Conservation (phyloP, 495 filamentous ascomycete species). For the Neurospora sp. region DNA sequence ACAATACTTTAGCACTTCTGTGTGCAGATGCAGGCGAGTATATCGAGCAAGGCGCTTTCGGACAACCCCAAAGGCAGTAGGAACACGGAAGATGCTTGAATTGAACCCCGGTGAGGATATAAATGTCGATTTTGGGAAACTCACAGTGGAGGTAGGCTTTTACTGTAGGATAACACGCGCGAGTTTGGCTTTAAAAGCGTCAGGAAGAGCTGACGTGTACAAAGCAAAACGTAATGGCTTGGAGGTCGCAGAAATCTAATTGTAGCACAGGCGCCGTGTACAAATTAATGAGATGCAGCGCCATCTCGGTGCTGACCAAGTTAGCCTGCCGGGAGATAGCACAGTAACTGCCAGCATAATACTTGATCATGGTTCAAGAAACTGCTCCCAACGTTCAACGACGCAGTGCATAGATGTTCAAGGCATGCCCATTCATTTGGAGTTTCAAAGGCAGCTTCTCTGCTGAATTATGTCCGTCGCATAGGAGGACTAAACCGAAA, state of each 20-base stretch:
- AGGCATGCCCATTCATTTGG: too few relatives aligned
- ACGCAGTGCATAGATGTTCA: neutral
- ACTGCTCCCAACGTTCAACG: neutral
- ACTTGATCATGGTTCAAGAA: neutral
- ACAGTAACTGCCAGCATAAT: neutral
- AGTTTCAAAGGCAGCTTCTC: too few relatives aligned
- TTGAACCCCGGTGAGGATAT: neutral
- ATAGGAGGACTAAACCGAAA: too few relatives aligned
- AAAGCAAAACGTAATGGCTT: neutral
- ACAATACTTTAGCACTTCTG: neutral
- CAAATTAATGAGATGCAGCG: neutral
- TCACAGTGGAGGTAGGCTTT: neutral
- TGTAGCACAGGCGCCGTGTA: neutral
- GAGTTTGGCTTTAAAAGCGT: neutral
- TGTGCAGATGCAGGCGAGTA: neutral
- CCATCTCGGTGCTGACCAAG: neutral
- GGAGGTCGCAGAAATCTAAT: neutral
- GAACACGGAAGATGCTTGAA: neutral
- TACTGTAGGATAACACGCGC: neutral
- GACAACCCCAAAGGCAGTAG: neutral
- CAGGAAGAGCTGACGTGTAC: neutral
- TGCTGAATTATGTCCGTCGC: too few relatives aligned
- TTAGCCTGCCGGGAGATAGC: neutral
- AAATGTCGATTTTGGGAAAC: neutral
- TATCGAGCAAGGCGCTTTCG: neutral